Evolutionary conservation across 2,329 filamentous ascomycete genomes (phyloP).

Genomic region (Hymenoscyphus fraxineus): DNA sequence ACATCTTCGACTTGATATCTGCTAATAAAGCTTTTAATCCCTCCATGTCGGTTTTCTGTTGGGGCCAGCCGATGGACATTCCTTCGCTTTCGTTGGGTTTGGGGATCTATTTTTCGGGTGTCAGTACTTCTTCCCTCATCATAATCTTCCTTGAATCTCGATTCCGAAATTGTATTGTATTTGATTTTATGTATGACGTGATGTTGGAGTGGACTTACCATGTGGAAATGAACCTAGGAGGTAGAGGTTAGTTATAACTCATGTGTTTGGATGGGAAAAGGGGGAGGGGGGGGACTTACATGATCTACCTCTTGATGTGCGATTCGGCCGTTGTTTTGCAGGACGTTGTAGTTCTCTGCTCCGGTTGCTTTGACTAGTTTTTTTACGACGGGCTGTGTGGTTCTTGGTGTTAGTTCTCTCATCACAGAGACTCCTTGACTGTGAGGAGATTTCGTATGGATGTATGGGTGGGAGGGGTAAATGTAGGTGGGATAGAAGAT

Average conservation of each 20-base stretch:
- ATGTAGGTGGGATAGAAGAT: not conserved
- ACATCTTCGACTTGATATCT: slow-evolving; percentile 89
- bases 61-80: slow-evolving; percentile 75
- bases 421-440: no score
- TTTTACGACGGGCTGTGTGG: slow-evolving; percentile 69
- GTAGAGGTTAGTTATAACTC: not conserved
- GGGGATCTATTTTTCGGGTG: slow-evolving; percentile 61
- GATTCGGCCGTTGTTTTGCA: slow-evolving; percentile 92
- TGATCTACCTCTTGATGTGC: slow-evolving; percentile 93
- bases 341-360: slow-evolving; percentile 79
- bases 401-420: not conserved
- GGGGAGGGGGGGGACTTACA: slow-evolving; percentile 48
- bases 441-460: no score
- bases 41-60: slow-evolving; percentile 73
- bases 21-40: slow-evolving; percentile 74
- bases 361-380: slow-evolving; percentile 76
- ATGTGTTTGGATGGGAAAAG: not conserved
- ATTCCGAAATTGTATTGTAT: not conserved
- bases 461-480: not conserved
- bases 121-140: not conserved
- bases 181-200: not conserved
- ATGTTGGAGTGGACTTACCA: slow-evolving; percentile 52
- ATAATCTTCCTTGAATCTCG: not conserved
- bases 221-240: slow-evolving; percentile 81
- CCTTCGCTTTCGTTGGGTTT: slow-evolving; percentile 86